phyloP scores from a whole-genome alignment of 2,329 filamentous ascomycete species.

The Pseudogymnoascus sp. region DNA sequence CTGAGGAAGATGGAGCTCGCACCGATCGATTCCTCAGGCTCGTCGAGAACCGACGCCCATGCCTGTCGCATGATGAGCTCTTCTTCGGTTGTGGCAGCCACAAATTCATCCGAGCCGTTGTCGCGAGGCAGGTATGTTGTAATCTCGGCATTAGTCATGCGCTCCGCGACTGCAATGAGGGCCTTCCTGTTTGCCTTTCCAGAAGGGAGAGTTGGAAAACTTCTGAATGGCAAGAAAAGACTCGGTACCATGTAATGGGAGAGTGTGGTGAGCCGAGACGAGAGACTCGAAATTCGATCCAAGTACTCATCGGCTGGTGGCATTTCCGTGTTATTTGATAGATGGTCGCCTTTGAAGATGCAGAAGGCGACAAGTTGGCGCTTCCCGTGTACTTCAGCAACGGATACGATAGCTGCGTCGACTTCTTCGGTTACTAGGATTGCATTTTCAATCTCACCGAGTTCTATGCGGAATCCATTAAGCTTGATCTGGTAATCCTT shows the following conservation, averaged over 20 bases:
- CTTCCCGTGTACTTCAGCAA: conserved; percentile 6
- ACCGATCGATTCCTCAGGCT: conserved; percentile 26
- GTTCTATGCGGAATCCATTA: conserved; percentile 41
- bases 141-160: not conserved
- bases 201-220: not conserved
- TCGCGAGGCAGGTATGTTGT: not conserved
- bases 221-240: not conserved
- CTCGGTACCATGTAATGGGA: not conserved
- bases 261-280: not conserved
- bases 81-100: conserved; percentile 14
- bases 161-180: not conserved
- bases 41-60: conserved; percentile 36
- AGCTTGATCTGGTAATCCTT: conserved; percentile 45
- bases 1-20: conserved; percentile 31
- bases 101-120: not conserved
- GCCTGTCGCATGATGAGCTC: conserved; percentile 27
- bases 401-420: not conserved
- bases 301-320: not conserved
- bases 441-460: conserved; percentile 36
- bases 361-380: conserved; percentile 4
- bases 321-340: conserved; percentile 4
- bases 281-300: not conserved
- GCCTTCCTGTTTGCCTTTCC: conserved; percentile 2
- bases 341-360: conserved; percentile 6
- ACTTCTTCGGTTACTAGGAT: conserved; percentile 1